Evolutionary conservation across 148 eudicot species (phyloP), one percentile per base, ranked within the genome.

Genomic region (Heliosperma pusillum): DNA sequence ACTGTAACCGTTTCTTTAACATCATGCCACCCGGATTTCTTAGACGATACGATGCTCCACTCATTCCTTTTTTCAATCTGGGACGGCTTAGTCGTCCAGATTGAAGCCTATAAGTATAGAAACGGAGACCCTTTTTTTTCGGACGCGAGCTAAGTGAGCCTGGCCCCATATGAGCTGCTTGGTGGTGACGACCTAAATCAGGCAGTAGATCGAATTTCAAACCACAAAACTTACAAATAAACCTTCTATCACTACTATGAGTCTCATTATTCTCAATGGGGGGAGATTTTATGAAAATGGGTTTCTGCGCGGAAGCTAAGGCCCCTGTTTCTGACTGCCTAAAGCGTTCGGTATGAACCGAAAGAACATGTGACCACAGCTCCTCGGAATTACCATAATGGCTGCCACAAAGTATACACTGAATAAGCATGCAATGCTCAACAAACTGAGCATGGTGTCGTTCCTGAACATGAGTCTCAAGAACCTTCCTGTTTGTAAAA

Each of bases 161-260:
- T 61, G 89, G 82, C 22, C 85, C 88, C 94, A 86, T 90, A 83
- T 95, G 99, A 82, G 94, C 99, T 73, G 99, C 97, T 83, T 95
- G 99, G 85, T 95, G 97, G 80, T 95, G 99, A 56, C 96, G 93
- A n/a, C 99, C 99, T 69, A 95, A 90, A 80, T 95, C 99, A 42
- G 99, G 99, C 16, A 95, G 84, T 79, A 92, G 88, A 87, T 95
- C 97, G 77, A 95, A 95, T 74, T 82, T 95, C 80, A 92, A 83
- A 53, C 97, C 97, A 84, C 99, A 95, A 80, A 90, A 88, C 79
- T 85, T 87, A 84, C 99, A 95, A 67, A 90, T 84, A 78, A 70
- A 95, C 81, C 81, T 90, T 60, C 85, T 77, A 56, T 77, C 73
- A 61, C 82, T 83, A 58, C 81, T 80, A 76, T 84, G 85, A 45